Evolutionary conservation across 805 yeast species (phyloP).

Genomic region (Yarrowia keelungensis): DNA sequence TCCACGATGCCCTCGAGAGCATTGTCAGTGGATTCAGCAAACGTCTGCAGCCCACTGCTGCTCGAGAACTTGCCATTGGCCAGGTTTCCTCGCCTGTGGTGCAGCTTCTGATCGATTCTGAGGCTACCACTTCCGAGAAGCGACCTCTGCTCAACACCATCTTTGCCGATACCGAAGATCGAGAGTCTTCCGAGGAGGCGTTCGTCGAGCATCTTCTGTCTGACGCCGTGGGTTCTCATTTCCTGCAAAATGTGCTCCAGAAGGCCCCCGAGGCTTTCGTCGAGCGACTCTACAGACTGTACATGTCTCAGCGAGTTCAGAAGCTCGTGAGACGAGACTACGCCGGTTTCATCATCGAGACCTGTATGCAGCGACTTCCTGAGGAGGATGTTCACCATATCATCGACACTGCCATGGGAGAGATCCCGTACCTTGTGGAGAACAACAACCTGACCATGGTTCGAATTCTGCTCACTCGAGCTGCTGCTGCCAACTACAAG

Average conservation of each 20-base stretch:
- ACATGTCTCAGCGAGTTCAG: constrained; percentile 75
- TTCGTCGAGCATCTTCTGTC: constrained; percentile 83
- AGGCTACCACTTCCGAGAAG: constrained; percentile 68
- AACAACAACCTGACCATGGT: constrained; percentile 46
- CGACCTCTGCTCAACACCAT: constrained; percentile 67
- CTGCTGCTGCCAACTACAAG: constrained; percentile 39
- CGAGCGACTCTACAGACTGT: constrained; percentile 69
- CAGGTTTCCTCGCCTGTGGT: constrained; percentile 87
- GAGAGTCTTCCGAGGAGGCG: constrained; percentile 58
- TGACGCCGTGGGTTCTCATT: constrained; percentile 93
- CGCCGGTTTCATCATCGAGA: constrained; percentile 82
- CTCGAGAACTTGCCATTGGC: constrained; percentile 79
- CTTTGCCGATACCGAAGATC: constrained; percentile 57
- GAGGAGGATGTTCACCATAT: constrained; percentile 61
- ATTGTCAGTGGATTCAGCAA: constrained; percentile 47
- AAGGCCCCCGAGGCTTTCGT: constrained; percentile 71
- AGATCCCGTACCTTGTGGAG: constrained; percentile 40
- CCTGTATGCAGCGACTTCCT: constrained; percentile 68
- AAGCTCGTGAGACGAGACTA: constrained; percentile 80
- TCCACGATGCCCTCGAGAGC: constrained; percentile 62
- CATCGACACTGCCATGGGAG: constrained; percentile 44
- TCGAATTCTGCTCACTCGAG: constrained; percentile 42
- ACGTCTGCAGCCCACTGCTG: constrained; percentile 53
- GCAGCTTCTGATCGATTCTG: constrained; percentile 77
- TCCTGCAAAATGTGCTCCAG: constrained; percentile 74